Percentiles rank a stretch among this genome's conserved stretches.
phyloP scores from a whole-genome alignment of 371 early-diverging fungal genomes.

The Actinomucor elegans region DNA sequence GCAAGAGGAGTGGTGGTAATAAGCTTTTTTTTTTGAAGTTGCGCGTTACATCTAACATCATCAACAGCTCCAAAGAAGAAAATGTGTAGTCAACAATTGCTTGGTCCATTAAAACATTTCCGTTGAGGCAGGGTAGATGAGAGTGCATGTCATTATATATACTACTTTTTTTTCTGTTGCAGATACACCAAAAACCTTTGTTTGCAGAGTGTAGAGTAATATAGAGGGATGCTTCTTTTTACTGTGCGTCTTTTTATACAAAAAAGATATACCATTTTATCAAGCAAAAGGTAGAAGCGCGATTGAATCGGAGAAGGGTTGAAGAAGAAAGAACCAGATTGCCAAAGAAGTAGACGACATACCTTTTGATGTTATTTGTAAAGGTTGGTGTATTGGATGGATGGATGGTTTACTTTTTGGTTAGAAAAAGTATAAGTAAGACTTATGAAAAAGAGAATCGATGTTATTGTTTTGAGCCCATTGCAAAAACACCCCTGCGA shows the following conservation, averaged over 20 bases:
- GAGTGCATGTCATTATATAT: no score
- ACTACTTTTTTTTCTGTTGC: no score
- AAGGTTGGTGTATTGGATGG: conserved; percentile 1
- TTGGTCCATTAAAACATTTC: no score
- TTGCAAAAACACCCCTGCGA: conserved; percentile 4
- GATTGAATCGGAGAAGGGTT: conserved; percentile 6
- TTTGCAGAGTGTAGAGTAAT: no score
- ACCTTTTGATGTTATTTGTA: conserved; percentile 13
- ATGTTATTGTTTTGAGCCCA: neutral
- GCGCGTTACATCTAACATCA: no score
- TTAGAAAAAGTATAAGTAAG: conserved; percentile 3
- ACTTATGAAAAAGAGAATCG: conserved; percentile 1
- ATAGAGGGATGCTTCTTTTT: neutral
- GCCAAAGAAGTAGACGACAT: conserved; percentile 22
- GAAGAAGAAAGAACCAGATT: conserved; percentile 12
- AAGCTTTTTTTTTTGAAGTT: no score
- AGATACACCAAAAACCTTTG: no score
- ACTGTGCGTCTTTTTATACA: neutral
- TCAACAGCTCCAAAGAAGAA: no score
- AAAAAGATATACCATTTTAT: neutral
- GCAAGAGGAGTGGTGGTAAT: no score
- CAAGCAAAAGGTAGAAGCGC: neutral
- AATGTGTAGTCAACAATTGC: no score
- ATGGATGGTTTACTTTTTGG: conserved; percentile 4
- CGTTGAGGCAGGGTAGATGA: no score